Evolutionary conservation across 352 stramenopile genomes (phyloP), one percentile per base, ranked within the genome.

Genomic region (Phytopythium cucurbitacearum): DNA sequence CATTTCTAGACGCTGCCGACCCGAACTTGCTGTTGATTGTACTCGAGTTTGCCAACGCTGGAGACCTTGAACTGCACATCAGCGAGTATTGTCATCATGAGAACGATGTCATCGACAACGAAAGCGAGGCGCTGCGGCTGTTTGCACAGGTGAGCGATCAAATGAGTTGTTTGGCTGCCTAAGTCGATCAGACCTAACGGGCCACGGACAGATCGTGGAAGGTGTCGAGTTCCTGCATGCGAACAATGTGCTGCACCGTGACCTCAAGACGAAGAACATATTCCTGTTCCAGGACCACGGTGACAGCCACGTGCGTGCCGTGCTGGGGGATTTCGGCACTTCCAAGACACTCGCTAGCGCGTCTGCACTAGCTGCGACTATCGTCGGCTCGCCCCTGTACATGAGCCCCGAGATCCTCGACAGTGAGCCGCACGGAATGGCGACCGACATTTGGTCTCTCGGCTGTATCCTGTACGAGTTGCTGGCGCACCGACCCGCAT

Each of bases 221-320:
- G 96, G 94, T 2, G 84, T 99, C 9, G 59, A 79, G 6, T 82
- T 87, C 55, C 52, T 95, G 16, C 83, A 94, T 37, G 40, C 46
- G 0, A 54, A 71, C 5, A 52, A 66, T 44, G 62, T 92, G 47
- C 63, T 90, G 1, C 93, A 96, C 57, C 86, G 89, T 15, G 89
- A 97, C 49, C 66, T 97, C 15, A 96, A 97, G 65, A 69, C 76
- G 36, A 79, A 90, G 47, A 96, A 96, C 53, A 53, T 95, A 0
- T 85, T 97, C 45, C 59, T 91, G 10, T 88, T 97, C 62, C 46
- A 53, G 0, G 67, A 85, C 44, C n/a, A 4, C 6, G 15, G 5
- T 3, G 2, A 6, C 12, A 8, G 6, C 6, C 53, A 44, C 1
- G 90, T 91, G 42, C 97, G 96, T 51, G 64, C 80, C 6, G 75